A percentile compares a stretch with the other conserved stretches of the same genome.
These are phyloP conservation scores for Chrysoporthe cubensis DNA, from an alignment of 2,329 filamentous ascomycete genomes.

Conservation along the genomic window DNA sequence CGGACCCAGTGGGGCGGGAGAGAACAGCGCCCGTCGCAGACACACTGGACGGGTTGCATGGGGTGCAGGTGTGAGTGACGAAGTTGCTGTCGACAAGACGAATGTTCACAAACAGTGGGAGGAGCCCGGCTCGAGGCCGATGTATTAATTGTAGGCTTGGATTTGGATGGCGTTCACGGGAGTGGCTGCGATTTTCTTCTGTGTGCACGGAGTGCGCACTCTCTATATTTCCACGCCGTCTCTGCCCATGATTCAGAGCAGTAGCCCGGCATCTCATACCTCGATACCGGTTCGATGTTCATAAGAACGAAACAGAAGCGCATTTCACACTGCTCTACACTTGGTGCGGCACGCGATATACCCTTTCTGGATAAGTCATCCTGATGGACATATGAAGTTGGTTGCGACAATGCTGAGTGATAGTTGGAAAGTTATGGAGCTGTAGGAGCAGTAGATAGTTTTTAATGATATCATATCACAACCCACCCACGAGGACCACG, in stretches of 20 bases:
- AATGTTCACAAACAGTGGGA: conserved; percentile 44
- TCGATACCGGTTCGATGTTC: conserved; percentile 17
- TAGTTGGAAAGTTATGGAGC: not conserved
- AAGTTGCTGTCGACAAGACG: conserved; percentile 37
- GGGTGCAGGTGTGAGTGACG: conserved; percentile 42
- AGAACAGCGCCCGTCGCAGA: conserved; percentile 45
- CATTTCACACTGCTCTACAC: not conserved
- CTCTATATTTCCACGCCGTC: not conserved
- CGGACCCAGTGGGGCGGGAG: conserved; percentile 56
- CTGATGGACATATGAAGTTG: not conserved
- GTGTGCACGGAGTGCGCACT: conserved; percentile 4
- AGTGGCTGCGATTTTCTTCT: conserved; percentile 7
- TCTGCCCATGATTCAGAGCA: not conserved
- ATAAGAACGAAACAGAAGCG: not conserved
- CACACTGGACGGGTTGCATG: conserved; percentile 58
- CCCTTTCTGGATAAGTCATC: not conserved
- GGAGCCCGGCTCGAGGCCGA: conserved; percentile 39
- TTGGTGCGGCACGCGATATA: not conserved
- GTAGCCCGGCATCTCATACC: conserved; percentile 16
- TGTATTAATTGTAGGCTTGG: conserved; percentile 36
- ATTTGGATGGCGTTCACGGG: not conserved
- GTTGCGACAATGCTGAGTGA: not conserved
- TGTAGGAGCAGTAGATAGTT: not conserved
- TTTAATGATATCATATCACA: not conserved
- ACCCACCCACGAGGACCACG: not conserved